Evolutionary conservation across 2,329 filamentous ascomycete genomes (phyloP).

Genomic region (Endocalyx cinctus): DNA sequence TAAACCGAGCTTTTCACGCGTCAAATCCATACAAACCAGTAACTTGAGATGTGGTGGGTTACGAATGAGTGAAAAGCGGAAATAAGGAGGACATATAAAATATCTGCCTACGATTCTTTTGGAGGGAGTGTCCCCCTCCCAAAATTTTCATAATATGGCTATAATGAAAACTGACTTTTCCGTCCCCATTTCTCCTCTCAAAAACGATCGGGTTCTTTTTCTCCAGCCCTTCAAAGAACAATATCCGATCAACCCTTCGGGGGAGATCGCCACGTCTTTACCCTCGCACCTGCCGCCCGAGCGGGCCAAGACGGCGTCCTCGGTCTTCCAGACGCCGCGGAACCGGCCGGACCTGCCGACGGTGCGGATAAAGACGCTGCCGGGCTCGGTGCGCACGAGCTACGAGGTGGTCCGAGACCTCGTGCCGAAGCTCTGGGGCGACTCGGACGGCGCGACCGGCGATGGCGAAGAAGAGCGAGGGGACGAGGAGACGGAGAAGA

Average conservation of each 20-base stretch:
- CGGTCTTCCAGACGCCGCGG: neutral
- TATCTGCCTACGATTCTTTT: too few relatives aligned
- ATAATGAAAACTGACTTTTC: too few relatives aligned
- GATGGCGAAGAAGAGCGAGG: neutral
- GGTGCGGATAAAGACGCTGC: constrained; percentile 61
- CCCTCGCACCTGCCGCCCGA: constrained; percentile 57
- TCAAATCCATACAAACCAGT: too few relatives aligned
- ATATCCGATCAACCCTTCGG: constrained; percentile 73
- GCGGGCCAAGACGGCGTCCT: constrained; percentile 30
- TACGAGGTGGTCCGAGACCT: constrained; percentile 62
- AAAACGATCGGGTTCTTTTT: too few relatives aligned
- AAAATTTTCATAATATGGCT: too few relatives aligned
- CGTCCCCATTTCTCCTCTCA: too few relatives aligned
- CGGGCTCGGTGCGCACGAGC: constrained; percentile 63
- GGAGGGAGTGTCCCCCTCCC: too few relatives aligned
- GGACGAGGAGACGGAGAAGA: constrained; percentile 6
- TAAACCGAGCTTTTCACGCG: too few relatives aligned
- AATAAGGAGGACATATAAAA: too few relatives aligned
- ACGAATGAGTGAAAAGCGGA: too few relatives aligned
- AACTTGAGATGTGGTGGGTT: too few relatives aligned
- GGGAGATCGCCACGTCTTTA: constrained; percentile 69
- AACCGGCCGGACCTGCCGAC: constrained; percentile 29
- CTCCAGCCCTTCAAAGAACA: constrained; percentile 75
- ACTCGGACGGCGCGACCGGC: constrained; percentile 26
- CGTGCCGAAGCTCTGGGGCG: constrained; percentile 59